phyloP scores from a whole-genome alignment of 116 monocot species.

The Iris pallida region DNA sequence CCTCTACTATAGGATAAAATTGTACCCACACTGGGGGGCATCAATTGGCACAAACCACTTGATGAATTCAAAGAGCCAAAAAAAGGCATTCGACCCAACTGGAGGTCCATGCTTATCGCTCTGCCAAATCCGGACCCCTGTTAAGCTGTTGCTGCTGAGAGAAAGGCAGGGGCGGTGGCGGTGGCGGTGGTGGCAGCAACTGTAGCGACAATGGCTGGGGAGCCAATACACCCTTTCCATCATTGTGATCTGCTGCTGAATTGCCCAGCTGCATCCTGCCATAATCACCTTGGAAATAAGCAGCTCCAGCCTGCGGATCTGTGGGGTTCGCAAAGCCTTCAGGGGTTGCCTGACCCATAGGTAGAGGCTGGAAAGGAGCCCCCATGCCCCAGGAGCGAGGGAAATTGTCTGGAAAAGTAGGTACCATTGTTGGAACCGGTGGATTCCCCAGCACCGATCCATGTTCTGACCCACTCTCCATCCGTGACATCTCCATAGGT shows the following conservation, averaged over 20 bases:
- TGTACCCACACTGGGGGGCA: too few species aligned
- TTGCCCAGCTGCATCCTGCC: constrained; percentile 21
- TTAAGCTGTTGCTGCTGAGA: too few species aligned
- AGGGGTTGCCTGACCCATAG: constrained; percentile 37
- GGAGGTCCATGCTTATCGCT: constrained; percentile 9
- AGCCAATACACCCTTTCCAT: constrained; percentile 15
- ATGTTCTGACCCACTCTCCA: constrained; percentile 36
- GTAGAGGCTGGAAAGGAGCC: constrained; percentile 36
- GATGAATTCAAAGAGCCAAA: too few species aligned
- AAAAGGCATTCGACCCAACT: too few species aligned
- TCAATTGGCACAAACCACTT: too few species aligned
- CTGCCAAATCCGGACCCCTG: too few species aligned
- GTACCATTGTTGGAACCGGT: constrained; percentile 15
- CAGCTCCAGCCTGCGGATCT: constrained; percentile 35
- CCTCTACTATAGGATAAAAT: too few species aligned
- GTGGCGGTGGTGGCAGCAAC: constrained; percentile 33
- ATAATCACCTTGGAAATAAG: constrained; percentile 39
- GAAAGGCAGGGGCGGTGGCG: constrained; percentile 21
- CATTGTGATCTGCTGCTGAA: too few species aligned
- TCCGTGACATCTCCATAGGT: constrained; percentile 30
- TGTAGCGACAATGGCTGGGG: constrained; percentile 12
- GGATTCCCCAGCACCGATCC: constrained; percentile 53
- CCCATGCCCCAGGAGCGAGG: constrained; percentile 53
- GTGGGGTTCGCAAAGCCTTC: constrained; percentile 32
- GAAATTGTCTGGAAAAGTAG: constrained; percentile 33